Base-by-base conservation (phyloP, 148 eudicot species). In the Fagopyrum tataricum region DNA sequence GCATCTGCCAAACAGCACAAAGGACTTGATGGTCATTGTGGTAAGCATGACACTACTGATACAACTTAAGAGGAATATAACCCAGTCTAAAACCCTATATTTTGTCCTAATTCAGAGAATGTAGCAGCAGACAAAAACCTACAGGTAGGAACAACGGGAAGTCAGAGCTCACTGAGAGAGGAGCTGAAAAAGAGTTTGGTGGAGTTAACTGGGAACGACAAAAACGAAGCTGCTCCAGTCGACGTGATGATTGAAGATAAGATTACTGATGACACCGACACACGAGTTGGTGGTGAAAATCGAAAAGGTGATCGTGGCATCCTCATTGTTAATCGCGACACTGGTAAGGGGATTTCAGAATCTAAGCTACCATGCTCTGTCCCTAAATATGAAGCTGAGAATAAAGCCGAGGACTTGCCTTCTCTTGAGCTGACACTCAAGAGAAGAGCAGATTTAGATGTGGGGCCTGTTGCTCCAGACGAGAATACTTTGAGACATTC, bases 351-450 rank as follows among this genome's bases (percentile, higher is more conserved):
- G 67, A 61, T 55, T 71, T 13, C 47, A 68, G 78, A 61, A 62
- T 72, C 56, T 73, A 82, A 80, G 67, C 31, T 72, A 70, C 79
- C 85, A 39, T 52, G 73, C 46, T 66, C 75, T 59, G 23, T 75
- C n/a, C 73, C 23, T 42, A 79, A 79, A 59, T 80, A 79, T 47
- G 79, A 79, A 68, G 72, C 51, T 69, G 64, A 44, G 67, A 74
- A 70, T 72, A 77, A 84, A 44, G 58, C 72, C 53, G 76, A 74
- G 44, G 82, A 81, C 18, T 70, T 78, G 42, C 89, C 87, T 76
- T 82, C 86, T 55, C 86, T 86, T 73, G 91, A 82, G 79, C 89
- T 86, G 76, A 84, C 84, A 81, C 76, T 88, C 80, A 88, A 88
- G 79, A 84, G 86, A 68, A 48, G 41, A 53, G 82, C 81, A 58